These are phyloP conservation scores for Prosopis cineraria DNA, from an alignment of 306 rosid species.

Conservation along the genomic window DNA sequence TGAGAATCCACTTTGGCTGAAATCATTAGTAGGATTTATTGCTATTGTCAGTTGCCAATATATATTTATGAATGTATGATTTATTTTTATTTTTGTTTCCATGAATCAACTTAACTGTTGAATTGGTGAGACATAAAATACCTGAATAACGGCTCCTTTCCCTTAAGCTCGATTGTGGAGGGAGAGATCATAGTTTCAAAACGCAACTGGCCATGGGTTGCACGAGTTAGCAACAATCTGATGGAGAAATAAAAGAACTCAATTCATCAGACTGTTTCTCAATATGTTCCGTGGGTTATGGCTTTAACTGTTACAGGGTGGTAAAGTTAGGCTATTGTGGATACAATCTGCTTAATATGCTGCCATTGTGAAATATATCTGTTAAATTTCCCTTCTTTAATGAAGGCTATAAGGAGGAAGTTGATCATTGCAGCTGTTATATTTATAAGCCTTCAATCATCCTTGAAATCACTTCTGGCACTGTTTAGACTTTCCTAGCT, in stretches of 20 bases:
- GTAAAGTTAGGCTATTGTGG: slow-evolving; percentile 2
- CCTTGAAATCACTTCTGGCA: not conserved
- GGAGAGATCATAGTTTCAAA: slow-evolving; percentile 14
- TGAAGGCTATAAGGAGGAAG: not conserved
- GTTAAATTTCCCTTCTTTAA: slow-evolving; percentile 9
- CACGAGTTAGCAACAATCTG: not conserved
- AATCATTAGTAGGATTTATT: slow-evolving; percentile 8
- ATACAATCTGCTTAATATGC: slow-evolving; percentile 7
- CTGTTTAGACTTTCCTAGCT: not conserved
- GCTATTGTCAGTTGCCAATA: slow-evolving; percentile 12
- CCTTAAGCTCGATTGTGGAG: not conserved
- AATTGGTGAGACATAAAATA: slow-evolving; percentile 10
- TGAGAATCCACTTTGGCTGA: slow-evolving; percentile 2
- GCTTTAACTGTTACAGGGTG: slow-evolving; percentile 24
- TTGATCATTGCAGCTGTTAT: not conserved
- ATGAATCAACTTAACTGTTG: not conserved
- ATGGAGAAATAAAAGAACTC: slow-evolving; percentile 5
- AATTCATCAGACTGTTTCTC: slow-evolving; percentile 17
- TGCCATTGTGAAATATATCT: not conserved
- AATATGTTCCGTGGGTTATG: not conserved
- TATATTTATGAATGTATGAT: slow-evolving; percentile 8
- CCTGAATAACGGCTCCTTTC: not conserved
- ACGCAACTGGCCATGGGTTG: not conserved
- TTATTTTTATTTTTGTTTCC: not conserved
- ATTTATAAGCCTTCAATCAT: slow-evolving; percentile 19